phyloP scores from a whole-genome alignment of 1,139 yeast genomes.

The Blastobotrys persicus region DNA sequence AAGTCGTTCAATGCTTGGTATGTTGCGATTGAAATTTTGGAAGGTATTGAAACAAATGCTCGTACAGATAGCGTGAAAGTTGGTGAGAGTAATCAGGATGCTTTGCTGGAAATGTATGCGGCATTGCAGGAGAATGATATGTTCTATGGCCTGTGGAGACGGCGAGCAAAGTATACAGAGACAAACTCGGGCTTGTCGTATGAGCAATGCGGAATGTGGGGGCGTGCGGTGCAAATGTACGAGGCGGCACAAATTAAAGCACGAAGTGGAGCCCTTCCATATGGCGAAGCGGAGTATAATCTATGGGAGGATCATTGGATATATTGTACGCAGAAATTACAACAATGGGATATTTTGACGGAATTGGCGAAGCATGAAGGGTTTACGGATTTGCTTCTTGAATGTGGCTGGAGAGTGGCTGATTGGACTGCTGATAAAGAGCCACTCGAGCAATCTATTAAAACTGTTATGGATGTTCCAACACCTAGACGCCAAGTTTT shows the following conservation, averaged over 20 bases:
- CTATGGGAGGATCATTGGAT: conserved; percentile 99
- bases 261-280: conserved; percentile 90
- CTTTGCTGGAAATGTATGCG: conserved; percentile 84
- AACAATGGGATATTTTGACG: conserved; percentile 96
- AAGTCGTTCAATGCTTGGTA: conserved; percentile 90
- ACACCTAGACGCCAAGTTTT: conserved; percentile 95
- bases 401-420: conserved; percentile 99
- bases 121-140: conserved; percentile 90
- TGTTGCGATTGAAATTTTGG: conserved; percentile 78
- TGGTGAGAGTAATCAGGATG: conserved; percentile 85
- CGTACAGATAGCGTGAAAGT: conserved; percentile 69
- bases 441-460: conserved; percentile 89
- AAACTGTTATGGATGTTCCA: conserved; percentile 97
- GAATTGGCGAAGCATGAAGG: conserved; percentile 98
- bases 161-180: conserved; percentile 90
- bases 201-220: conserved; percentile 96
- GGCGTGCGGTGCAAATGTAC: conserved; percentile 86
- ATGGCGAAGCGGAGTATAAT: conserved; percentile 91
- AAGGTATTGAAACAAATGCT: conserved; percentile 67
- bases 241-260: conserved; percentile 99
- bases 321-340: conserved; percentile 91
- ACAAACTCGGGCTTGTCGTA: conserved; percentile 90
- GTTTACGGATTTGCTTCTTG: conserved; percentile 85
- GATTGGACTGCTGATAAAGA: conserved; percentile 97
- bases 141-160: conserved; percentile 97